Evolutionary conservation across 805 yeast genomes (phyloP).

Genomic region (Yamadazyma tumulicola): DNA sequence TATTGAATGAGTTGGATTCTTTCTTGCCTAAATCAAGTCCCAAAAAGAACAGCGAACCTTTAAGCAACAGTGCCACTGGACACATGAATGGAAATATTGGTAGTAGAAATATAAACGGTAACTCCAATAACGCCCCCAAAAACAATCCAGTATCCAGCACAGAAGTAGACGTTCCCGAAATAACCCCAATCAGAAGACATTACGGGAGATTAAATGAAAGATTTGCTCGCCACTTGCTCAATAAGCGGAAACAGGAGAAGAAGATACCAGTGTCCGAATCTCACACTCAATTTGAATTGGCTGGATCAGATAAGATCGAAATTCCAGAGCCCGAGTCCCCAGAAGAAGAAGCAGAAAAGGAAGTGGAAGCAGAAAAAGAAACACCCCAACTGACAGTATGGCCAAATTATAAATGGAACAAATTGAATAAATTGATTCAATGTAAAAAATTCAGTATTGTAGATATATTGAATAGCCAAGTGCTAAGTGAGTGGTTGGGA

Average conservation of each 20-base stretch:
- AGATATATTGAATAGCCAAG: slow-evolving; percentile 26
- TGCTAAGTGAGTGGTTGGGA: slow-evolving; percentile 24
- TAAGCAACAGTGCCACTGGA: neutral
- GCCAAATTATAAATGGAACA: slow-evolving; percentile 32
- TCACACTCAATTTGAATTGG: slow-evolving; percentile 2
- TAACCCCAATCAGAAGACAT: slow-evolving; percentile 13
- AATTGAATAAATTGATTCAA: slow-evolving; percentile 24
- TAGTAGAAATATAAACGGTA: neutral
- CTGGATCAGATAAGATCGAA: slow-evolving; percentile 1
- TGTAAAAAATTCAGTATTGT: slow-evolving; percentile 22
- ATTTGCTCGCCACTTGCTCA: slow-evolving; percentile 16
- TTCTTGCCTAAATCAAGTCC: slow-evolving; percentile 8
- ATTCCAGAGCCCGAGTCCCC: slow-evolving; percentile 6
- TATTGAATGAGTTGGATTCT: slow-evolving; percentile 18
- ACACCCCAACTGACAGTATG: slow-evolving; percentile 15
- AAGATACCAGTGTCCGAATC: neutral
- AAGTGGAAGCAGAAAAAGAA: neutral
- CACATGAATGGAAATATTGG: neutral
- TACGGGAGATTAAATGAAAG: slow-evolving; percentile 16
- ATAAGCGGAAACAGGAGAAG: slow-evolving; percentile 6
- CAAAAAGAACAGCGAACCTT: neutral
- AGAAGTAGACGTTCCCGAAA: slow-evolving; percentile 1
- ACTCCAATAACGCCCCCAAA: neutral
- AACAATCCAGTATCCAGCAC: slow-evolving; percentile 1
- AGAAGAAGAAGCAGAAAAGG: slow-evolving; percentile 4